Base-by-base conservation (phyloP, 2,329 filamentous ascomycete species). In the Colletotrichum siamense region DNA sequence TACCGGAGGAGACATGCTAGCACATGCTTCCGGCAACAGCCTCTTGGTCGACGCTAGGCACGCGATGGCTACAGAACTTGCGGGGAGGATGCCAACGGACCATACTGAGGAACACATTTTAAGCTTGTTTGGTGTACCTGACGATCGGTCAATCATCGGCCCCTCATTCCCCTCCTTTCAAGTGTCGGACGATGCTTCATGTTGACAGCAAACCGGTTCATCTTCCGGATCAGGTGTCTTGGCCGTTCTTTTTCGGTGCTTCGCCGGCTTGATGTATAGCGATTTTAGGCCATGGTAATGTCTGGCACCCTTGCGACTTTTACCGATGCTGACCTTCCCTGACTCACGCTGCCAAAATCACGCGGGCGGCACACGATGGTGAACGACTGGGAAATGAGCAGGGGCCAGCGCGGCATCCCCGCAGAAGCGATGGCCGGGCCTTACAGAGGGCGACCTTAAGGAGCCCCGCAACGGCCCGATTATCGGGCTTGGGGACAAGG, bases 81-180 rank as follows among this genome's bases (percentile, higher is more conserved):
- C 44, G 44, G 44, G 44, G 44, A 49, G 22, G 44, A 49, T 49
- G 18, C 44, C 44, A 22, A 49, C 6, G 10, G 24, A 44, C 44
- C 16, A 28, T 32, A 28, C 15, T 49, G 1, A 24, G 13, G 26
- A 39, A 39, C 22, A 26, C 9, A 15, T n/a, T 62, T 72, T 67
- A 72, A 75, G 73, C 69, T 75, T 75, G 69, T 68, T 72, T 75
- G 15, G 26, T 44, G 73, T 57, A 26, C 69, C 63, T 72, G 52
- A 57, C 28, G 39, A 72, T 72, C 68, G 28, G 52, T 57, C 55
- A 18, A 63, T 57, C 63, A 32, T 67, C 49, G 30, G 52, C 30
- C 28, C 39, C 55, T 64, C 22, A 24, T 24, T 15, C 24, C 68
- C 24, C 5, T n/a, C 18, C 15, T 24, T 39, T 15, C 12, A 26